phyloP scores from a whole-genome alignment of 768 basidiomycete genomes.

The Suillus decipiens region DNA sequence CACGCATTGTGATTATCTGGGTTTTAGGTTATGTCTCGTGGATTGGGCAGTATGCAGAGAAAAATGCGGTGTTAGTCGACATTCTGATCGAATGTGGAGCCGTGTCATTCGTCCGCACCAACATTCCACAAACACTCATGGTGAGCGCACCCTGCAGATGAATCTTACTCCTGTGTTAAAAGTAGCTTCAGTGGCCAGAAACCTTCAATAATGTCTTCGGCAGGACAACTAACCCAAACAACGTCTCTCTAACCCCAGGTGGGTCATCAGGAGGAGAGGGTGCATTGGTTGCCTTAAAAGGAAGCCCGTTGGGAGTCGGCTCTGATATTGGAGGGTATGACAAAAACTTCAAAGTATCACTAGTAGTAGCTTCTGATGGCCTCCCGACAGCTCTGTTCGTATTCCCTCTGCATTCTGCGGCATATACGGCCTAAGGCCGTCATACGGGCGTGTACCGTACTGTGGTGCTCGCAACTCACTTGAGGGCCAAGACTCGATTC shows the following conservation, averaged over 20 bases:
- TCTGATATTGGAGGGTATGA: constrained; percentile 78
- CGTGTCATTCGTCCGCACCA: constrained; percentile 70
- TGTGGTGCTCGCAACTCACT: constrained; percentile 62
- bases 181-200: constrained; percentile 62
- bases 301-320: constrained; percentile 62
- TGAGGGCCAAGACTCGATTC: constrained; percentile 71
- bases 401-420: constrained; percentile 71
- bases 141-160: constrained; percentile 34
- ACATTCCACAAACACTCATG: constrained; percentile 79
- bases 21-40: constrained; percentile 68
- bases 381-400: constrained; percentile 57
- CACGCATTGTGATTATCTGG: neutral
- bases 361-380: neutral
- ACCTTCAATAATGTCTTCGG: constrained; percentile 81
- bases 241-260: constrained; percentile 68
- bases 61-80: constrained; percentile 64
- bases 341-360: neutral
- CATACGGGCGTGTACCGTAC: constrained; percentile 71
- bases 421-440: constrained; percentile 71
- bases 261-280: constrained; percentile 90
- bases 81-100: constrained; percentile 70
- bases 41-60: constrained; percentile 60
- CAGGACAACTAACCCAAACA: constrained; percentile 74
- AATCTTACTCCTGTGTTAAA: neutral
- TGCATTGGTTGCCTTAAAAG: constrained; percentile 58